phyloP scores from a whole-genome alignment of 176 grass and related monocot genomes.

The Musa schizocarpa region DNA sequence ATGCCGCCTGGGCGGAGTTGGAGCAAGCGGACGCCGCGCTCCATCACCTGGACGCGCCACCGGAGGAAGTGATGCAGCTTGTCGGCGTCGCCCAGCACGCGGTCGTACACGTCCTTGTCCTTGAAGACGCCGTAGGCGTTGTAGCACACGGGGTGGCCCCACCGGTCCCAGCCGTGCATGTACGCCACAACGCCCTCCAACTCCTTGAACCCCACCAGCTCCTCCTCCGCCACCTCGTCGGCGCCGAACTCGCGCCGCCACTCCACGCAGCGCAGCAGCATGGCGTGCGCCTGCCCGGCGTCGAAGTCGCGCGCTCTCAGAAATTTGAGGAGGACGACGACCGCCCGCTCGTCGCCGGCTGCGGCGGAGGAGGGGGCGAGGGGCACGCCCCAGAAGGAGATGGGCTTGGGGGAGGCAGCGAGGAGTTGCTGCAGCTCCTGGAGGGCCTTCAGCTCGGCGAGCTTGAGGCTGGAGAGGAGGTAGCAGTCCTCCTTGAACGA shows the following conservation, averaged over 20 bases:
- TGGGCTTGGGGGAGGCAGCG: constrained; percentile 37
- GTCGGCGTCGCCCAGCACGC: constrained; percentile 67
- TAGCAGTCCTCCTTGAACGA: constrained; percentile 96
- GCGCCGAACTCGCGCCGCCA: constrained; percentile 73
- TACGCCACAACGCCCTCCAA: too few relatives aligned
- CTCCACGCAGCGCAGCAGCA: constrained; percentile 33
- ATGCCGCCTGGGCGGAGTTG: constrained; percentile 45
- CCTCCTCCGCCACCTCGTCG: constrained; percentile 39
- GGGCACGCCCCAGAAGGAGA: constrained; percentile 76
- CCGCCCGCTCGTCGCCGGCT: too few relatives aligned
- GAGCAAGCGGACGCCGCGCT: too few relatives aligned
- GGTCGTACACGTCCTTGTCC: constrained; percentile 61
- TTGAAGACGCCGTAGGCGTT: constrained; percentile 34
- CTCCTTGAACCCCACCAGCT: too few relatives aligned
- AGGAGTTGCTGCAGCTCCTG: constrained; percentile 61
- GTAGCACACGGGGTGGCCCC: too few relatives aligned
- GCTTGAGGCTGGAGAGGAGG: constrained; percentile 52
- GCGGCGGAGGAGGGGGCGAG: constrained; percentile 12
- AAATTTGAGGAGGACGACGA: too few relatives aligned
- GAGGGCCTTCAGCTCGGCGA: constrained; percentile 53
- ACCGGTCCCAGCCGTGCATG: too few relatives aligned
- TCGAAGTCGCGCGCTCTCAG: too few relatives aligned
- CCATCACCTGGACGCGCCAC: too few relatives aligned
- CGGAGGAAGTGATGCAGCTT: too few relatives aligned
- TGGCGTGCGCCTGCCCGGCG: too few relatives aligned